Base-by-base conservation (phyloP, 2,329 filamentous ascomycete species). In the Aspergillus brasiliensis region DNA sequence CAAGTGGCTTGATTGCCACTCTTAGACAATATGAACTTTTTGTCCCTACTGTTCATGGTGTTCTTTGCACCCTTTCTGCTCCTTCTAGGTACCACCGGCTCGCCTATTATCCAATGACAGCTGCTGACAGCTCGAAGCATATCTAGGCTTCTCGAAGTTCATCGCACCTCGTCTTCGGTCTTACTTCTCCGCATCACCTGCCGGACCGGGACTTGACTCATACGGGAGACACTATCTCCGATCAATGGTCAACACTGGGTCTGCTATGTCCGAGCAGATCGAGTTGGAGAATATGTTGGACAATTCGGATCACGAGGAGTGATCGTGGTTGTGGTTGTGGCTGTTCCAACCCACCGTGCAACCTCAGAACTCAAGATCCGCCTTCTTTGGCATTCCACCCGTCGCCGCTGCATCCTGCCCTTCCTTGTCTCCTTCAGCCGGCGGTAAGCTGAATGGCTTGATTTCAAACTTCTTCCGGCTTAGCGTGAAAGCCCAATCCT, bases 401-500 rank as follows among this genome's bases (percentile, higher is more conserved):
- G 71, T 62, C 44, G 69, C 75, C 59, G 77, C 76, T 11, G 77
- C 80, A 60, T 83, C 81, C 71, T 87, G 85, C 13, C 83, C 86
- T 68, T 86, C 85, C 46, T 78, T 84, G 65, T 92, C 91, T 2
- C 90, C 91, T 57, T 92, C 91, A 42, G 94, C 81, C 0, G 95
- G 95, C 25, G 95, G 95, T 46, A 99, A 81, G 73, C 90, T 95
- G 76, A 92, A 97, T 0, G 92, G 92, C 69, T 89, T 91, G 64
- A 99, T 92, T 40, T 91, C 85, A 66, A 99, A 87, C 54, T 91
- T 93, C 68, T 85, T 88, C 69, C 91, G 84, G 74, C 92, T 97
- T 54, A 99, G 78, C 62, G 88, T 93, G 75, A 99, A 99, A 4
- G 92, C 92, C 76, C 97, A 84, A 76, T 97, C 92, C 70, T 96